These are phyloP conservation scores for Colletotrichum aenigma DNA, from an alignment of 2,329 filamentous ascomycete species.

Conservation along the genomic window DNA sequence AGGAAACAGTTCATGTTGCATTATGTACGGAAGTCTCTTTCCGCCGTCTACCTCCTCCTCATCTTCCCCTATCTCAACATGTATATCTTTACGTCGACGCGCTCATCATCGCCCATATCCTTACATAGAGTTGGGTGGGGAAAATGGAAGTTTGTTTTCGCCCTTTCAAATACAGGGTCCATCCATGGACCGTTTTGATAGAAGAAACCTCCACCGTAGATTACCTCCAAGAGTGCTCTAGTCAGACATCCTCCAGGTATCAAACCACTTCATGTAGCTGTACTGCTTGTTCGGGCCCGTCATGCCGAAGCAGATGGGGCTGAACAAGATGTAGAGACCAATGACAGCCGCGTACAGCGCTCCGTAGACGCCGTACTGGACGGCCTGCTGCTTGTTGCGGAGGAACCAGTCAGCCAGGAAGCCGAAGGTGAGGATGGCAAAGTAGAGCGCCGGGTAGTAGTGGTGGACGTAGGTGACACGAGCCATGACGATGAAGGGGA, in stretches of 20 bases:
- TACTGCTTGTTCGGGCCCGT: constrained; percentile 83
- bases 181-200: not conserved
- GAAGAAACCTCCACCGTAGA: not conserved
- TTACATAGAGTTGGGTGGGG: constrained; percentile 3
- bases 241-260: constrained; percentile 83
- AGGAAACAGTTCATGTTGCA: constrained; percentile 17
- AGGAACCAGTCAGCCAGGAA: constrained; percentile 89
- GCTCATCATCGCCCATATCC: not conserved
- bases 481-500: constrained; percentile 96
- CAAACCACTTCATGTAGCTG: constrained; percentile 92
- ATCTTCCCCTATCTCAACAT: not conserved
- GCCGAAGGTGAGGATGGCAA: constrained; percentile 87
- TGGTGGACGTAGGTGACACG: constrained; percentile 99
- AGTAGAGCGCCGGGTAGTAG: constrained; percentile 98
- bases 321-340: constrained; percentile 87
- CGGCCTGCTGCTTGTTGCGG: constrained; percentile 64
- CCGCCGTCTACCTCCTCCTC: not conserved
- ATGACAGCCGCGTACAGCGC: constrained; percentile 76
- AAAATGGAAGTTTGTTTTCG: not conserved
- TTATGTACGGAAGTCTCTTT: constrained; percentile 11
- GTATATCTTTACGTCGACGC: not conserved
- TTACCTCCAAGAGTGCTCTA: not conserved
- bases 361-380: constrained; percentile 74
- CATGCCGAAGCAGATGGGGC: constrained; percentile 97
- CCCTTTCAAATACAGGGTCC: not conserved